Evolutionary conservation across 2,329 filamentous ascomycete genomes (phyloP).

Genomic region (Fusarium nurragi): DNA sequence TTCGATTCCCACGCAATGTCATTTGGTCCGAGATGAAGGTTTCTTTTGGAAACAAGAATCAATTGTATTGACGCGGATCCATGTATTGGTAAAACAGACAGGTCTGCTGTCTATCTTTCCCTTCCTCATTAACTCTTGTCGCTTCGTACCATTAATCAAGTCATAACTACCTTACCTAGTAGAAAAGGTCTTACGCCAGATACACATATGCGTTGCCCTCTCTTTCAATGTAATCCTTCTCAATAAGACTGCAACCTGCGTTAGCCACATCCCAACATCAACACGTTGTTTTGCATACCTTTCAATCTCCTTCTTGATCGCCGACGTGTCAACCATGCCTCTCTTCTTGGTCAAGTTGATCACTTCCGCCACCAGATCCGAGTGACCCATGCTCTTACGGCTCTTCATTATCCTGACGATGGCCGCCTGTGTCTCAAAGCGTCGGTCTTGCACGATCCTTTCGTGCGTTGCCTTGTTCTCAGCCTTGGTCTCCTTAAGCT

Average conservation of each 20-base stretch:
- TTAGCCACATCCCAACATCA: conserved; percentile 7
- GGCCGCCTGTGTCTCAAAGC: conserved; percentile 96
- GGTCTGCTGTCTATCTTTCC: neutral
- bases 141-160: neutral
- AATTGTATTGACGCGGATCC: neutral
- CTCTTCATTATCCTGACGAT: conserved; percentile 98
- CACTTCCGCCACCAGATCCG: conserved; percentile 89
- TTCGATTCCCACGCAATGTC: conserved; percentile 18
- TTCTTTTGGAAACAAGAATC: neutral
- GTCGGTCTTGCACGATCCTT: conserved; percentile 85
- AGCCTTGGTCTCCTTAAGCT: conserved; percentile 93
- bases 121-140: neutral
- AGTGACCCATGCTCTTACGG: conserved; percentile 84
- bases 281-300: conserved; percentile 67
- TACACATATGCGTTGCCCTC: conserved; percentile 78
- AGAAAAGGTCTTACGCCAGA: conserved; percentile 61
- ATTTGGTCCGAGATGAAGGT: neutral
- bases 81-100: neutral
- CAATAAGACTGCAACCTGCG: conserved; percentile 72
- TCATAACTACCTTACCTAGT: neutral
- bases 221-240: conserved; percentile 92
- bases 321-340: conserved; percentile 83
- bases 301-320: conserved; percentile 98
- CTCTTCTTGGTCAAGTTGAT: conserved; percentile 89
- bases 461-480: conserved; percentile 96